Evolutionary conservation across 169 alveolate species (phyloP).

Genomic region (Ichthyophthirius multifiliis): DNA sequence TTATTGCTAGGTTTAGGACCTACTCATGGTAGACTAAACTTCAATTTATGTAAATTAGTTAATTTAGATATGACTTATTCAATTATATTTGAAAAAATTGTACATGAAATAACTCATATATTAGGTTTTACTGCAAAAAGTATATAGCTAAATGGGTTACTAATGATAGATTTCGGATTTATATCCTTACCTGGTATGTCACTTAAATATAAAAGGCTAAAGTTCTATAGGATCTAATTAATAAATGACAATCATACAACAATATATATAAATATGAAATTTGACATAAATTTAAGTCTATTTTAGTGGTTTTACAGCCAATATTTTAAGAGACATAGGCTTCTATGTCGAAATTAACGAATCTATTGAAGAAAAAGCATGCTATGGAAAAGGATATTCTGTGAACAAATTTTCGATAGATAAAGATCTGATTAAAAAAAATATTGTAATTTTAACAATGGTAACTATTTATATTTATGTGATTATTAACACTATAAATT

Average conservation of each 20-base stretch:
- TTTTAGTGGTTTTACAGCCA: neutral
- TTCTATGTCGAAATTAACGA: neutral
- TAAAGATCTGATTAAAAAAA: no score
- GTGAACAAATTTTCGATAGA: no score
- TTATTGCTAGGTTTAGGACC: neutral
- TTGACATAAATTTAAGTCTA: neutral
- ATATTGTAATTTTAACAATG: no score
- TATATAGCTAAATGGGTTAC: neutral
- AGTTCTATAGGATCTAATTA: conserved; percentile 59
- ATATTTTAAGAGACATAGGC: neutral
- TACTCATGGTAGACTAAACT: neutral
- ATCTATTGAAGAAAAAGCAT: no score
- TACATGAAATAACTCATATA: conserved; percentile 12
- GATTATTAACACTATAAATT: no score
- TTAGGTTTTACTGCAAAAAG: conserved; percentile 1
- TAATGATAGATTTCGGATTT: conserved; percentile 25
- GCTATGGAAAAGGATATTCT: no score
- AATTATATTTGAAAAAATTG: neutral
- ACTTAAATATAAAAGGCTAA: conserved; percentile 47
- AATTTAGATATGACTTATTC: neutral
- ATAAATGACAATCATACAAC: conserved; percentile 37
- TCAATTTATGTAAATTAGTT: neutral
- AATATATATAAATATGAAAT: conserved; percentile 49
- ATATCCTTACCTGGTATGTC: conserved; percentile 33
- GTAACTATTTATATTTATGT: no score